Base-by-base conservation (phyloP, 345 rosid species). In the Bruguiera parviflora region DNA sequence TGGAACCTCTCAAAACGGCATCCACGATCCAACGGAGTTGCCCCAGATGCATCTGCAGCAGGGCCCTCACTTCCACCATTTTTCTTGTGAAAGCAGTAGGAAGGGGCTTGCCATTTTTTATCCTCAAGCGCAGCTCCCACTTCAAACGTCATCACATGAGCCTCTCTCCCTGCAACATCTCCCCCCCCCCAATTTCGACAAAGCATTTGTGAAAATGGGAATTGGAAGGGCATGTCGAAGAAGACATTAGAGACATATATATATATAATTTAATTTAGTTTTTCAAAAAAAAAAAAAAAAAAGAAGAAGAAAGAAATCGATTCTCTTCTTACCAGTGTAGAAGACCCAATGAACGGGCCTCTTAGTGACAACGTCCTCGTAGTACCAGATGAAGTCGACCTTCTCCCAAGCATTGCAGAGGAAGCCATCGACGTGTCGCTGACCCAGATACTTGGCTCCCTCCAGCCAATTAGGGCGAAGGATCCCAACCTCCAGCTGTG, bases 321-420 rank as follows among this genome's bases (percentile, higher is more conserved):
- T 20, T 27, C 1, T 5, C 11, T 8, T 15, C 59, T 15, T 18
- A 56, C 59, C 59, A 56, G 88, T 81, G 79, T 82, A 86, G 58
- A 81, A 86, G 52, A 78, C 72, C 92, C 90, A 88, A 22, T 69
- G 63, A 53, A 88, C 86, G 18, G 88, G 90, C 24, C 83, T 78
- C 61, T 81, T 77, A 43, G 90, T 79, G 21, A 66, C 64, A 64
- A 84, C 88, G 71, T 84, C 92, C 59, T 88, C 90, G 35, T 81
- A 88, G 56, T 86, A 88, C 82, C 77, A 66, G 69, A 88, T 73
- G 58, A 86, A 86, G n/a, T 83, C 92, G 3, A 49, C 87, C 78
- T 88, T 88, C 75, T 79, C 79, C 92, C 88, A 88, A 11, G 79
- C 87, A 65, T 88, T 83, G 73, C 93, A 84, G 4, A 83, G 79